Evolutionary conservation across 2,329 filamentous ascomycete species (phyloP).

Genomic region (Ophiognomonia clavigignenti-juglandacearum): DNA sequence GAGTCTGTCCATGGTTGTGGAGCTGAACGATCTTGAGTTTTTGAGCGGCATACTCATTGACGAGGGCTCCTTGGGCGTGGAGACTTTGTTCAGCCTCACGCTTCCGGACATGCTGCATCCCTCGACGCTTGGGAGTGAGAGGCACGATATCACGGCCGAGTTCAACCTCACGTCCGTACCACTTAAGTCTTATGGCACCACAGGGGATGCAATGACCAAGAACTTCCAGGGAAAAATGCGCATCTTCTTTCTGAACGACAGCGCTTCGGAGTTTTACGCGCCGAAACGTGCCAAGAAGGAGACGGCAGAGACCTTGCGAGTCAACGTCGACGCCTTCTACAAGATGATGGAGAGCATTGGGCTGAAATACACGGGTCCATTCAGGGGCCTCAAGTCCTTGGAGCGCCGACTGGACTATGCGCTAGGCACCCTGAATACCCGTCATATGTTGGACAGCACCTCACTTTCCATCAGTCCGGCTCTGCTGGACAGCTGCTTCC

Average conservation of each 20-base stretch:
- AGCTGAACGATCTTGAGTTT: conserved; percentile 28
- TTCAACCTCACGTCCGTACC: conserved; percentile 31
- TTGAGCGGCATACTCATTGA: conserved; percentile 28
- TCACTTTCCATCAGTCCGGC: conserved; percentile 32
- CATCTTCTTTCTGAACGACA: conserved; percentile 18
- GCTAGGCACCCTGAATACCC: conserved; percentile 25
- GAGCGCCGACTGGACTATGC: conserved; percentile 31
- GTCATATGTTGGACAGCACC: conserved; percentile 32
- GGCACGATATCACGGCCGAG: conserved; percentile 23
- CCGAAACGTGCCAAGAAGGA: conserved; percentile 20
- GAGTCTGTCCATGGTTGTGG: conserved; percentile 23
- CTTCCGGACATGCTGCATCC: conserved; percentile 13
- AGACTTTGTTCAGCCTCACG: conserved; percentile 31
- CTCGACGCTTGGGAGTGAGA: background rate
- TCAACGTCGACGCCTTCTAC: conserved; percentile 32
- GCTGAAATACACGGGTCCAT: conserved; percentile 34
- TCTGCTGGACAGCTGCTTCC: conserved; percentile 36
- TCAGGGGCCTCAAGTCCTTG: conserved; percentile 29
- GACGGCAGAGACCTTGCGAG: conserved; percentile 30
- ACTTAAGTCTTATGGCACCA: conserved; percentile 22
- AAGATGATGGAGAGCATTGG: conserved; percentile 34
- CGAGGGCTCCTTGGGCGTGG: conserved; percentile 28
- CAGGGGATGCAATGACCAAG: conserved; percentile 26
- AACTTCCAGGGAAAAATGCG: conserved; percentile 29
- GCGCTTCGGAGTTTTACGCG: too few species aligned